Evolutionary conservation across 805 yeast genomes (phyloP).

Genomic region (Saturnispora zaruensis): DNA sequence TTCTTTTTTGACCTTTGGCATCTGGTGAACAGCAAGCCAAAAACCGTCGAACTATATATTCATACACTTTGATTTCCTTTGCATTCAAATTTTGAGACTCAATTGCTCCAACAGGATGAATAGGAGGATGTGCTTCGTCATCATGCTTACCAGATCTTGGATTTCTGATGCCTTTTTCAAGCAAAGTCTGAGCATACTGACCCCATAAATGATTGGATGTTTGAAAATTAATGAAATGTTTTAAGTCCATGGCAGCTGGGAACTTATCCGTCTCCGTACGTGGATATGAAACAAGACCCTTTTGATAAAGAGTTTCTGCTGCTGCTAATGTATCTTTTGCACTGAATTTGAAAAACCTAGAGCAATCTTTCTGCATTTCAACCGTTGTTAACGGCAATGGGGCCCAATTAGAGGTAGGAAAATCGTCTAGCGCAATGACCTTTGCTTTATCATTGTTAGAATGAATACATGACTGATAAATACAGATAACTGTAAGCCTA

Average conservation of each 20-base stretch:
- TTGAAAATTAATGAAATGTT: constrained; percentile 54
- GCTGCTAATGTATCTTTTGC: constrained; percentile 69
- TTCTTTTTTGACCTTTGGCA: constrained; percentile 68
- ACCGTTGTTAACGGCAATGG: constrained; percentile 95
- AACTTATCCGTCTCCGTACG: constrained; percentile 94
- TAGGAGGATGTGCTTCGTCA: constrained; percentile 98
- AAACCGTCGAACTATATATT: constrained; percentile 76
- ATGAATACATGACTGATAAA: constrained; percentile 62
- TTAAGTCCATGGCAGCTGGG: constrained; percentile 68
- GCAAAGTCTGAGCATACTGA: constrained; percentile 43
- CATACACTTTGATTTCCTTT: constrained; percentile 68
- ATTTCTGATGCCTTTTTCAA: constrained; percentile 37
- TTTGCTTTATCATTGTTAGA: constrained; percentile 36
- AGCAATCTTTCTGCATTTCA: constrained; percentile 80
- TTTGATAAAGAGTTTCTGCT: constrained; percentile 81
- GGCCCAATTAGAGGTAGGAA: constrained; percentile 65
- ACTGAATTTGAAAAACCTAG: constrained; percentile 61
- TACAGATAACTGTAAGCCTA: constrained; percentile 47
- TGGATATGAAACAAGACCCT: constrained; percentile 88
- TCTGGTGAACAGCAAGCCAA: constrained; percentile 88
- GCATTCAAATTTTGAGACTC: constrained; percentile 23
- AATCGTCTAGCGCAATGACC: constrained; percentile 42
- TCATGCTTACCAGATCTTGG: constrained; percentile 81
- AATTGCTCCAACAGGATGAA: constrained; percentile 54
- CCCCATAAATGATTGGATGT: constrained; percentile 58